Evolutionary conservation across 768 basidiomycete genomes (phyloP).

Genomic region (Podaxis sp.): DNA sequence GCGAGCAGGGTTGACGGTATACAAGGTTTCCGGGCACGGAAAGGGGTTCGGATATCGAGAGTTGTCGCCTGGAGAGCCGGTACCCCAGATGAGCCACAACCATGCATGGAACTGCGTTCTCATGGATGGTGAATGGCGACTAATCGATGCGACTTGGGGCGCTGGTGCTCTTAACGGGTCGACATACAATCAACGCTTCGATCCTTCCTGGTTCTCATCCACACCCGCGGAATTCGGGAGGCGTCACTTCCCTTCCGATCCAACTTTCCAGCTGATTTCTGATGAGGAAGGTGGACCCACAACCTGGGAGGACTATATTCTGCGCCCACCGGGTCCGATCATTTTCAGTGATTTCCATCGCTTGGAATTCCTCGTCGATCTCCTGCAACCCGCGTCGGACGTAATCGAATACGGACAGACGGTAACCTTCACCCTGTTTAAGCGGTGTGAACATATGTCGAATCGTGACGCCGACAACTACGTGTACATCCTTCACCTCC

Average conservation of each 20-base stretch:
- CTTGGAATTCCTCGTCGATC: constrained; percentile 29
- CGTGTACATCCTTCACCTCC: constrained; percentile 34
- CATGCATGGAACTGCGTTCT: constrained; percentile 50
- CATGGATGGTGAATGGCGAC: constrained; percentile 43
- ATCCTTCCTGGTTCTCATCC: constrained; percentile 41
- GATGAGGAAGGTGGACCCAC: constrained; percentile 36
- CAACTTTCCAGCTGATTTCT: constrained; percentile 38
- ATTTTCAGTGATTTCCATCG: constrained; percentile 34
- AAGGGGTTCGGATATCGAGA: constrained; percentile 43
- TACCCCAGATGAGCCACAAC: constrained; percentile 36
- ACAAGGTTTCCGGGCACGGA: constrained; percentile 43
- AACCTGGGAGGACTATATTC: constrained; percentile 46
- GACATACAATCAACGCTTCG: constrained; percentile 33
- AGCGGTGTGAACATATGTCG: constrained; percentile 47
- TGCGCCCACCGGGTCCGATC: constrained; percentile 35
- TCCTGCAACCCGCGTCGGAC: constrained; percentile 33
- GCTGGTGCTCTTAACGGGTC: constrained; percentile 38
- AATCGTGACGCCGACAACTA: constrained; percentile 39
- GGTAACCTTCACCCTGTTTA: constrained; percentile 38
- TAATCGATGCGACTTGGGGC: constrained; percentile 50
- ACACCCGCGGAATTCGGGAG: constrained; percentile 40
- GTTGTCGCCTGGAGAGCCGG: constrained; percentile 27
- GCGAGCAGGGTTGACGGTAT: constrained; percentile 35
- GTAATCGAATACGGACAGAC: constrained; percentile 33
- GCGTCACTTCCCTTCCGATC: constrained; percentile 44